phyloP scores from a whole-genome alignment of 345 rosid genomes.

The Eucalyptus lansdowneana region DNA sequence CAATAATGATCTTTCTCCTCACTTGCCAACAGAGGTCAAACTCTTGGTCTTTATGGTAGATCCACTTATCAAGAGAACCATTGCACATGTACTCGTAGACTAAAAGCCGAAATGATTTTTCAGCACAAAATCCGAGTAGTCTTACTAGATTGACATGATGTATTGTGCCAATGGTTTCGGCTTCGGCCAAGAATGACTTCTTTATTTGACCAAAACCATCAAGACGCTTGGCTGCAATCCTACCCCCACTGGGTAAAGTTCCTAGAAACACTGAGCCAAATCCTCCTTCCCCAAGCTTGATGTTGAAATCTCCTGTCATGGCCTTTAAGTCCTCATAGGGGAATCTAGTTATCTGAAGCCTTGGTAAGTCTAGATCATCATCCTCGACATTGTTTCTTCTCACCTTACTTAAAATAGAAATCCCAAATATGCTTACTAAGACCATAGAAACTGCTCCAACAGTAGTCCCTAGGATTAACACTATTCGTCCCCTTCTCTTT shows the following conservation, averaged over 20 bases:
- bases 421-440: neutral
- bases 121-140: neutral
- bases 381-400: accelerated
- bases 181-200: neutral
- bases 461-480: neutral
- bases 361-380: neutral
- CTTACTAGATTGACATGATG: neutral
- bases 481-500: too few relatives aligned
- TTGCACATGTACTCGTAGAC: neutral
- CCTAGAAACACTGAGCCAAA: neutral
- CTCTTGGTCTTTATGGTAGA: neutral
- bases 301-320: accelerated
- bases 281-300: neutral
- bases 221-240: neutral
- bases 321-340: accelerated
- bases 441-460: accelerated
- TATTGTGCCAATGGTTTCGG: accelerated
- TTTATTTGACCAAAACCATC: neutral
- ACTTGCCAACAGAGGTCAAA: too few relatives aligned
- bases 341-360: neutral
- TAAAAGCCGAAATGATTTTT: neutral
- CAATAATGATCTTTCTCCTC: too few relatives aligned
- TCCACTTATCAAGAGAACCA: neutral
- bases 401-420: accelerated
- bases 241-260: neutral